Percentiles rank a stretch among this genome's conserved stretches.
phyloP scores from a whole-genome alignment of 75 land plant species.

The Pseudotsuga menziesii region DNA sequence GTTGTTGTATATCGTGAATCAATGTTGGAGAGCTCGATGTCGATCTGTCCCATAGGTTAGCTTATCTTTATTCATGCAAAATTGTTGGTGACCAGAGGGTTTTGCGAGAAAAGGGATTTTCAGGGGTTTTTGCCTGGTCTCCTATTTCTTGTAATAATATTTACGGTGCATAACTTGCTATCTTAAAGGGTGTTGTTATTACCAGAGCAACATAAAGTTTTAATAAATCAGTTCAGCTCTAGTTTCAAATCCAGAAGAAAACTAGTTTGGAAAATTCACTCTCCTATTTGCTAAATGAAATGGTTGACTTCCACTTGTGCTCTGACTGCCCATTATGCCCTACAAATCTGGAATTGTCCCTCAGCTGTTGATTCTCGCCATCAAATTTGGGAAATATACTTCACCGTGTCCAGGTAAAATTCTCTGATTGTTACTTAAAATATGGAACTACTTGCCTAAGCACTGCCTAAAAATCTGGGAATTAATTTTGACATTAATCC shows the following conservation, averaged over 20 bases:
- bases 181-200: neutral
- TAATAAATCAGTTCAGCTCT: neutral
- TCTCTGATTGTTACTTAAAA: too few species aligned
- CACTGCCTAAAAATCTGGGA: too few species aligned
- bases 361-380: too few species aligned
- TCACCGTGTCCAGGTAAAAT: too few species aligned
- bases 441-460: too few species aligned
- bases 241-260: neutral
- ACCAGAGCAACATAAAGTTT: neutral
- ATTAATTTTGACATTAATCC: too few species aligned
- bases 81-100: neutral
- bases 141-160: neutral
- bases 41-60: neutral
- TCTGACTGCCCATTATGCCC: too few species aligned
- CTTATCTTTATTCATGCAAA: neutral
- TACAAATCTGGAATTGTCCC: too few species aligned
- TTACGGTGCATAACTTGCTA: neutral
- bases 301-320: too few species aligned
- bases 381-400: too few species aligned
- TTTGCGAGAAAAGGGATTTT: neutral
- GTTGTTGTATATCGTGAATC: neutral
- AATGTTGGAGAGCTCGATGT: neutral
- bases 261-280: too few species aligned
- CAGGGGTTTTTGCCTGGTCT: neutral
- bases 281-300: too few species aligned